phyloP scores from a whole-genome alignment of 495 filamentous ascomycete species.

The Usnea hakonensis region DNA sequence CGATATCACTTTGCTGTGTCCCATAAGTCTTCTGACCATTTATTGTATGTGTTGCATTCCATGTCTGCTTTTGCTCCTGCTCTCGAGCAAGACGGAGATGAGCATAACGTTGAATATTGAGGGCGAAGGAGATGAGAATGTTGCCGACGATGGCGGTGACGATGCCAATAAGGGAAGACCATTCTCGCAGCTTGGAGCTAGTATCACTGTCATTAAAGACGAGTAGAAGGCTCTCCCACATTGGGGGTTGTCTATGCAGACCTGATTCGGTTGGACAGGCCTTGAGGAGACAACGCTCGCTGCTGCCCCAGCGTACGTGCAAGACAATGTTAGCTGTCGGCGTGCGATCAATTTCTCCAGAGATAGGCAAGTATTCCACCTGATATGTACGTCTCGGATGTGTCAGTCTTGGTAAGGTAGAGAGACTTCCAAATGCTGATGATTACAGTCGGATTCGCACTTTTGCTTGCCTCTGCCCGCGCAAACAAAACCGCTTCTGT shows the following conservation, averaged over 20 bases:
- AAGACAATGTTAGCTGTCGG: not conserved
- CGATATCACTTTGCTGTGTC: conserved; percentile 24
- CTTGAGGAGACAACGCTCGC: not conserved
- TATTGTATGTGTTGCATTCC: conserved; percentile 20
- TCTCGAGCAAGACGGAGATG: conserved; percentile 70
- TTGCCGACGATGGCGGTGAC: conserved; percentile 86
- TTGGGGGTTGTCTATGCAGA: not conserved
- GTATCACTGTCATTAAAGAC: not conserved
- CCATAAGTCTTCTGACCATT: conserved; percentile 34
- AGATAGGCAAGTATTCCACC: not conserved
- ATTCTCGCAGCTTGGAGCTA: conserved; percentile 47
- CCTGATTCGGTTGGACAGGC: not conserved
- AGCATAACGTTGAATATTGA: conserved; percentile 94
- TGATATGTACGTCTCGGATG: not conserved
- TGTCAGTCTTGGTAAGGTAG: not conserved
- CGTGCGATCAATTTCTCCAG: not conserved
- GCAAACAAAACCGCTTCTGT: not conserved
- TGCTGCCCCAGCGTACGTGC: not conserved
- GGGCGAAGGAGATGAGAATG: conserved; percentile 84
- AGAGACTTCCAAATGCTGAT: not conserved
- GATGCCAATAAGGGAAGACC: conserved; percentile 93
- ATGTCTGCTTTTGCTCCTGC: conserved; percentile 43
- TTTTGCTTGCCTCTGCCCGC: too few relatives aligned
- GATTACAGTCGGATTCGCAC: not conserved
- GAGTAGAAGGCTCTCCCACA: not conserved